These are phyloP conservation scores for Candida yuanshanica DNA, from an alignment of 805 yeast species.

Conservation along the genomic window DNA sequence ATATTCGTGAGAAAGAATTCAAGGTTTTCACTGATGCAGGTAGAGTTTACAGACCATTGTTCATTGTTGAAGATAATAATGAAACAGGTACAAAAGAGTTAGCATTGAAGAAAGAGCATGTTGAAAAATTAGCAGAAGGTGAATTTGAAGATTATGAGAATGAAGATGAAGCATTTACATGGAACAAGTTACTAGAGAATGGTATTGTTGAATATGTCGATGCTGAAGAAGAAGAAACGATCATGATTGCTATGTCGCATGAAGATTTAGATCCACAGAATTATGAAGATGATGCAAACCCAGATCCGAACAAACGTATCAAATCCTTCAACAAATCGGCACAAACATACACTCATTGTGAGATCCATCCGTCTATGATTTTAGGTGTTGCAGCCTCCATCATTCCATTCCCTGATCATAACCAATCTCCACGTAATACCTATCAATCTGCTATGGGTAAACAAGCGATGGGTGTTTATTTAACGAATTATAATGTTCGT, in stretches of 20 bases:
- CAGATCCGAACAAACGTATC: constrained; percentile 68
- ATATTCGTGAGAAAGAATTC: constrained; percentile 93
- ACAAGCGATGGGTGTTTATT: constrained; percentile 98
- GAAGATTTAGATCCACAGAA: constrained; percentile 79
- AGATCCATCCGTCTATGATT: constrained; percentile 98
- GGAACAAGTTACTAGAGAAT: constrained; percentile 76
- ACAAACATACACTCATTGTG: constrained; percentile 96
- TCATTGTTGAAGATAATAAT: constrained; percentile 84
- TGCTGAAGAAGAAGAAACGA: constrained; percentile 98
- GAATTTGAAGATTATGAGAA: constrained; percentile 54
- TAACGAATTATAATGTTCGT: constrained; percentile 91
- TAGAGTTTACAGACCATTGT: constrained; percentile 94
- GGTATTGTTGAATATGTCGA: constrained; percentile 96
- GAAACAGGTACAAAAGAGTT: constrained; percentile 62
- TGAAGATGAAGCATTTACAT: constrained; percentile 43
- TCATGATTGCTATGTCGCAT: constrained; percentile 97
- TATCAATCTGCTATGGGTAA: constrained; percentile 99
- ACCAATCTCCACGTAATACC: constrained; percentile 98
- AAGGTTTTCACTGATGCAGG: constrained; percentile 98
- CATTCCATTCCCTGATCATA: constrained; percentile 99
- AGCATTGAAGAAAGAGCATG: constrained; percentile 78
- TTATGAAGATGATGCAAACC: constrained; percentile 34
- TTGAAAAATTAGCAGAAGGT: constrained; percentile 58
- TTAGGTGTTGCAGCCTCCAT: constrained; percentile 97
- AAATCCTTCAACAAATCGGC: constrained; percentile 56